phyloP scores from a whole-genome alignment of 2,329 filamentous ascomycete genomes.

The Microsporum ferrugineum region DNA sequence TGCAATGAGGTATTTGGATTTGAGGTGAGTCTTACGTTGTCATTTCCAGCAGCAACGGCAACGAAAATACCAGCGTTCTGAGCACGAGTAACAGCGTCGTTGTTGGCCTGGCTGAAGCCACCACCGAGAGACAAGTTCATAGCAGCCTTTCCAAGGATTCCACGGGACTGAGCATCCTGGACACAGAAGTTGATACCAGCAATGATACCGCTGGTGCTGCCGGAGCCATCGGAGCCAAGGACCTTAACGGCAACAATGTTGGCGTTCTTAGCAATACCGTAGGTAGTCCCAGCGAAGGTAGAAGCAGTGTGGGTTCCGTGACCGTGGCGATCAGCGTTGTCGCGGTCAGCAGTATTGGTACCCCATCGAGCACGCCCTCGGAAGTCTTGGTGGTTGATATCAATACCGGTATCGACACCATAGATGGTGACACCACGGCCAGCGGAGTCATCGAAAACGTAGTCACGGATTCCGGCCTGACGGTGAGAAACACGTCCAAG shows the following conservation, averaged over 20 bases:
- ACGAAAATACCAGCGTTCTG: constrained; percentile 30
- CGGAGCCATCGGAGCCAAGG: constrained; percentile 36
- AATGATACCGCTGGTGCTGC: constrained; percentile 38
- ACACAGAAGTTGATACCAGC: constrained; percentile 37
- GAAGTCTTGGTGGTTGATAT: constrained; percentile 27
- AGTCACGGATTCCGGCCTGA: constrained; percentile 18
- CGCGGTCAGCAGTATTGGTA: constrained; percentile 22
- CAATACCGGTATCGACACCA: constrained; percentile 32
- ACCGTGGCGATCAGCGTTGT: constrained; percentile 20
- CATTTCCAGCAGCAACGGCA: constrained; percentile 34
- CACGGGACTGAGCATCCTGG: constrained; percentile 23
- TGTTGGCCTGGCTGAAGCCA: constrained; percentile 26
- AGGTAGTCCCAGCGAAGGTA: constrained; percentile 27
- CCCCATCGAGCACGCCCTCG: constrained; percentile 27
- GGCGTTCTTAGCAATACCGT: constrained; percentile 30
- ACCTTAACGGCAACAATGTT: constrained; percentile 40
- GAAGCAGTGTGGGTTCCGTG: constrained; percentile 33
- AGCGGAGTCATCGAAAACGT: constrained; percentile 28
- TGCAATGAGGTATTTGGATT: not conserved
- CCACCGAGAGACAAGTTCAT: constrained; percentile 32
- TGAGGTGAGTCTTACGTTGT: constrained; percentile 16
- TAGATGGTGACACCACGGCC: constrained; percentile 28
- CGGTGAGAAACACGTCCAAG: constrained; percentile 26
- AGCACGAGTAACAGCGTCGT: constrained; percentile 30
- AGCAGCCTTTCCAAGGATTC: constrained; percentile 22